Conservation (phyloP, 2,329 filamentous ascomycete species). For the Emergomyces pasteurianus region DNA sequence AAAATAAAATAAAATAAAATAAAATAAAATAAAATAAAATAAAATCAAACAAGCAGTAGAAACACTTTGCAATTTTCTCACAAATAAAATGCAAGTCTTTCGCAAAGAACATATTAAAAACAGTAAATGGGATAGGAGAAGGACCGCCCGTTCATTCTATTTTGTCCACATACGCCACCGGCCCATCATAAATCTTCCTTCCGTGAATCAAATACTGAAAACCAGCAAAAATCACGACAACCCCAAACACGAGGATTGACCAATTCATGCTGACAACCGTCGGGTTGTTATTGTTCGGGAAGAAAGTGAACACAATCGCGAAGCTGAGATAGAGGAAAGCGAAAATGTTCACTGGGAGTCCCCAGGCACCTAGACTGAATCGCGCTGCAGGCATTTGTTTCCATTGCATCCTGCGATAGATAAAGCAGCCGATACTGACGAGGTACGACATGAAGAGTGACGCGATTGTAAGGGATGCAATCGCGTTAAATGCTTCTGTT, state of each 20-base stretch:
- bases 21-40: neutral
- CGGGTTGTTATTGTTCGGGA: conserved; percentile 21
- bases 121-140: neutral
- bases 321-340: conserved; percentile 24
- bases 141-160: neutral
- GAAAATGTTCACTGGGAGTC: conserved; percentile 24
- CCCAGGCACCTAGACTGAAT: conserved; percentile 18
- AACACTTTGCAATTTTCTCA: neutral
- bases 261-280: conserved; percentile 29
- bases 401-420: conserved; percentile 15
- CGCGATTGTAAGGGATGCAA: conserved; percentile 27
- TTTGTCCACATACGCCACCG: conserved; percentile 8
- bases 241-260: conserved; percentile 22
- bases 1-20: neutral
- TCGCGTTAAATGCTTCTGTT: conserved; percentile 28
- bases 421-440: conserved; percentile 24
- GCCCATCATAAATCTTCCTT: conserved; percentile 10
- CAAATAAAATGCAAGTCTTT: neutral
- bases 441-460: conserved; percentile 30
- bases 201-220: conserved; percentile 10
- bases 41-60: neutral
- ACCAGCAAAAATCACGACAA: conserved; percentile 10
- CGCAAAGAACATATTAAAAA: neutral
- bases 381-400: conserved; percentile 5
- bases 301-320: conserved; percentile 23